These are phyloP conservation scores for Magnaporthales sp. DNA, from an alignment of 2,329 filamentous ascomycete genomes.

Conservation along the genomic window DNA sequence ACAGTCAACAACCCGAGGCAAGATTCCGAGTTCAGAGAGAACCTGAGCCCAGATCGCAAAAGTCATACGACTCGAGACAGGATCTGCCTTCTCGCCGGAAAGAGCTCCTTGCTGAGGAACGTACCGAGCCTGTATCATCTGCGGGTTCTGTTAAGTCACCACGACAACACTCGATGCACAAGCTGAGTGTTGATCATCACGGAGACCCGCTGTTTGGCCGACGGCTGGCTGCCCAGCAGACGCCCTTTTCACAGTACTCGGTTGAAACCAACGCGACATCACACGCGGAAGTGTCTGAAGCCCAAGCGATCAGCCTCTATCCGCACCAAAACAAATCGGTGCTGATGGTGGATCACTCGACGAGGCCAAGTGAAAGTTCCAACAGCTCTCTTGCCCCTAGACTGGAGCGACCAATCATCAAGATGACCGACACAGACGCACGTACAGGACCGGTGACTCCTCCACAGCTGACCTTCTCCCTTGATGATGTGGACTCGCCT, in stretches of 20 bases:
- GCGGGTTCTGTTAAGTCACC: conserved; percentile 26
- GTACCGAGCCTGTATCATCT: conserved; percentile 19
- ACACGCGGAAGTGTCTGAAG: conserved; percentile 51
- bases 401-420: conserved; percentile 16
- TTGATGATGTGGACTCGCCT: conserved; percentile 51
- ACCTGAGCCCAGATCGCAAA: conserved; percentile 6
- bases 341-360: conserved; percentile 48
- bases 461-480: conserved; percentile 36
- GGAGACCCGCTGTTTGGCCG: conserved; percentile 45
- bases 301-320: conserved; percentile 52
- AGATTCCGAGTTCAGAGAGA: conserved; percentile 25
- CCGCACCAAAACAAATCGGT: conserved; percentile 58
- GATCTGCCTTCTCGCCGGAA: neutral
- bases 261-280: conserved; percentile 50
- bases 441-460: conserved; percentile 37
- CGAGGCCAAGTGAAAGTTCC: conserved; percentile 37
- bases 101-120: conserved; percentile 15
- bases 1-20: conserved; percentile 28
- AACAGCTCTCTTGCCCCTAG: conserved; percentile 15
- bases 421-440: conserved; percentile 28
- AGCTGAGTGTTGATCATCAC: conserved; percentile 38
- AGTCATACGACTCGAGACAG: neutral
- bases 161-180: conserved; percentile 13
- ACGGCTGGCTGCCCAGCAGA: conserved; percentile 45
- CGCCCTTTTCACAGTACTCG: conserved; percentile 53